These are phyloP conservation scores for Decorospora gaudefroyi DNA, from an alignment of 2,329 filamentous ascomycete genomes.

Conservation along the genomic window DNA sequence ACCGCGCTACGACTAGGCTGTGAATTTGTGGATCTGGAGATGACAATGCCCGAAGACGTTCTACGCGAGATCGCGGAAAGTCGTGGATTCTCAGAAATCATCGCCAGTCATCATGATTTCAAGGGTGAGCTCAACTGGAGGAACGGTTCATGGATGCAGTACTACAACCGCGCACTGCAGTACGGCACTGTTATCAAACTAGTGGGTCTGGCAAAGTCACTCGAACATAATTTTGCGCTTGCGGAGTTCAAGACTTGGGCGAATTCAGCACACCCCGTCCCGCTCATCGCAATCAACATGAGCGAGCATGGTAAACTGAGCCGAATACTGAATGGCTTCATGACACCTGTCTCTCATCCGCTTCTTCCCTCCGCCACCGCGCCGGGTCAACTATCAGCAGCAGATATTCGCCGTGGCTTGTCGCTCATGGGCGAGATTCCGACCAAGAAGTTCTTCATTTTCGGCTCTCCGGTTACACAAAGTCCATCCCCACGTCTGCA, in stretches of 20 bases:
- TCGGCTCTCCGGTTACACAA: conserved; percentile 80
- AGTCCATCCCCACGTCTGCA: conserved; percentile 89
- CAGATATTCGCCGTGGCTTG: conserved; percentile 80
- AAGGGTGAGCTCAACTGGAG: conserved; percentile 79
- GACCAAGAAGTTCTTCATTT: conserved; percentile 78
- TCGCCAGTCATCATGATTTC: conserved; percentile 95
- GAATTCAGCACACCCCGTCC: conserved; percentile 71
- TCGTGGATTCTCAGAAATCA: conserved; percentile 78
- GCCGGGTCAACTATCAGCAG: conserved; percentile 87
- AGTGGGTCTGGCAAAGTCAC: conserved; percentile 73
- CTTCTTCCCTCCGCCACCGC: conserved; percentile 89
- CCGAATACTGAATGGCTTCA: conserved; percentile 85
- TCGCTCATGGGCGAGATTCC: conserved; percentile 78
- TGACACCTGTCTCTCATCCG: conserved; percentile 93
- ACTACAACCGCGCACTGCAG: conserved; percentile 87
- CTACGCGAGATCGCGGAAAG: conserved; percentile 69
- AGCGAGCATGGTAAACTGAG: conserved; percentile 83
- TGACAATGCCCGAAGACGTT: conserved; percentile 79
- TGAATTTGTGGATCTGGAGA: conserved; percentile 92
- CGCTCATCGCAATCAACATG: conserved; percentile 96
- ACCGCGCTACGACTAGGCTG: conserved; percentile 80
- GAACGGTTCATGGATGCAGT: conserved; percentile 87
- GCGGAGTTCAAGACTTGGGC: conserved; percentile 80
- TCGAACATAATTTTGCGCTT: conserved; percentile 87
- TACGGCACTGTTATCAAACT: conserved; percentile 95